Base-by-base conservation (phyloP, 2,329 filamentous ascomycete genomes). In the Colletotrichum orbiculare region DNA sequence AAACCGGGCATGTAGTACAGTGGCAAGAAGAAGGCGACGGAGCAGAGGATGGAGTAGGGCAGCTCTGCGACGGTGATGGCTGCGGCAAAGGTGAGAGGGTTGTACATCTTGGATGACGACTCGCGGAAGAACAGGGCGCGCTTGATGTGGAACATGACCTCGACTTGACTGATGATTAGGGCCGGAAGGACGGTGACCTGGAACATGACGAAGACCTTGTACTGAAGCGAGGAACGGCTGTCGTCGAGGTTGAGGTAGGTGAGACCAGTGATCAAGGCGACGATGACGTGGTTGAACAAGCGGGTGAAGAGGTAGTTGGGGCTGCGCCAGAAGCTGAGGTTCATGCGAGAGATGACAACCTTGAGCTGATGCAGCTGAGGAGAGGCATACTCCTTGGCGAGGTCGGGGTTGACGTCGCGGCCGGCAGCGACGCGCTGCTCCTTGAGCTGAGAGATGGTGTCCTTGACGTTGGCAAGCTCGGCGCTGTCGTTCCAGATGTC, bases 221-320 rank as follows among this genome's bases (percentile, higher is more conserved):
- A 92, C 77, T 97, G 94, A 5, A 97, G 84, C 2, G 90, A 92
- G 1, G 89, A 81, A 9, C 91, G 87, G 2, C 91, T 93, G 72
- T 94, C 79, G 73, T 95, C 89, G 8, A 97, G 86, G 66, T 93
- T 86, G 52, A 96, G 82, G 76, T 91, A 97, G 39, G 90, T 90
- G 11, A 97, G 83, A 70, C 94, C 94, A 0, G 91, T 93, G 60
- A 96, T 80, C 12, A 97, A 73, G 1, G 91, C 90, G 69, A 97
- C 91, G 66, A 89, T 86, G 65, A 95, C 81, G 75, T 97, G 93
- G 73, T 91, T 94, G 82, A 95, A 96, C 15, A 97, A 81, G 15
- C 93, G 87, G 1, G 93, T 96, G 76, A 96, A 96, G 56, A 93
- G 89, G 75, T 97, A 97, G 79, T 96, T 94, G 41, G 92, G 92